Evolutionary conservation across 352 stramenopile species (phyloP), one percentile per base, ranked within the genome.

Genomic region (Phytophthora crassamura): DNA sequence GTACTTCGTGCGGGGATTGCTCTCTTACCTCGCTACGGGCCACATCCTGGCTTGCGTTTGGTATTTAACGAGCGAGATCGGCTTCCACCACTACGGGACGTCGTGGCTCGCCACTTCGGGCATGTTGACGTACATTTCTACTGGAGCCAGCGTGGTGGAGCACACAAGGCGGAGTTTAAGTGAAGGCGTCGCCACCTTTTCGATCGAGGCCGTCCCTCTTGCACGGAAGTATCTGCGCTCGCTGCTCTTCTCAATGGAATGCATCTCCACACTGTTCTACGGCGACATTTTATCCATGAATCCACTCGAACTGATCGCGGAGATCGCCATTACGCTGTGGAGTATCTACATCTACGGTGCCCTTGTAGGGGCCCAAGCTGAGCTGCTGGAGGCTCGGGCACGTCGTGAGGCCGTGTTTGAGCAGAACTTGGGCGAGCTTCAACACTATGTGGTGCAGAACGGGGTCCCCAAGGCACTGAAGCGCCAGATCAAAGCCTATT

Each of bases 311-410:
- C 43, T 90, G 11, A 50, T 85, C 0, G 69, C 75, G 0, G 84
- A 93, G 34, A 83, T 90, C 14, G 45, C 30, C 0, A 79, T 86
- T 28, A 89, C 88, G 9, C 42, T 91, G 0, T 76, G 63, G 59
- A 86, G 78, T 39, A 92, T 90, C 9, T 93, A 93, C 62, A 84
- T 91, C 34, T 91, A 86, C 33, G 84, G 84, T 9, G 75, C 82
- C 0, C 59, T 93, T 1, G 78, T 91, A 0, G 84, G 82, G 0
- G 82, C 80, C 0, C 80, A 91, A 25, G 78, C 76, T 0, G 80
- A 89, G 32, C 45, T 86, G 6, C 41, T 89, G 0, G 69, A 90
- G 28, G 62, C 74, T 20, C 63, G 84, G 20, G 78, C 79, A 6
- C 58, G 68, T 2, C 58, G 67, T 10, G 74, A 88, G 40, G 84